A percentile compares a stretch with the other conserved stretches of the same genome.
Evolutionary conservation across 1,284 basidiomycete genomes (phyloP).

Genomic region (Prillingera fragicola): DNA sequence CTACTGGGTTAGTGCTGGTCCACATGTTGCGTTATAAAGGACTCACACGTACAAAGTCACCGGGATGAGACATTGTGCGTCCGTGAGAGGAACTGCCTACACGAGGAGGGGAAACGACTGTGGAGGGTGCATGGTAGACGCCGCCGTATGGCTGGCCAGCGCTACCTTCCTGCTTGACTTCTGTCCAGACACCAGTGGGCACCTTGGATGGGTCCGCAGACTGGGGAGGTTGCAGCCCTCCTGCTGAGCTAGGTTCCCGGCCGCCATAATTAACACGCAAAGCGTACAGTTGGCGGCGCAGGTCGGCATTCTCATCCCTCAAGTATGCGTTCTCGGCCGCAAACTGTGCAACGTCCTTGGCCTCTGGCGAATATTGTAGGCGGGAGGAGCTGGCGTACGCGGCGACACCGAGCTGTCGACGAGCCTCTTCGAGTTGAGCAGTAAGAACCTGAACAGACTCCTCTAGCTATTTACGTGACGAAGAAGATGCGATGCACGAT

Average conservation of each 20-base stretch:
- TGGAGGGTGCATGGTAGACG: slow-evolving; percentile 10
- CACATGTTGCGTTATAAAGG: neutral
- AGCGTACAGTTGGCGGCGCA: slow-evolving; percentile 38
- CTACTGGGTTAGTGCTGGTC: slow-evolving; percentile 4
- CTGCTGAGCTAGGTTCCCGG: slow-evolving; percentile 6
- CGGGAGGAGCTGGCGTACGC: slow-evolving; percentile 19
- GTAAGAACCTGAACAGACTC: slow-evolving; percentile 36
- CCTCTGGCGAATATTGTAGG: slow-evolving; percentile 24
- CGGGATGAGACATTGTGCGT: slow-evolving; percentile 20
- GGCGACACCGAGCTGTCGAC: slow-evolving; percentile 35
- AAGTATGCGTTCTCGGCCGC: slow-evolving; percentile 40
- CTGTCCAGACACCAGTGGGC: slow-evolving; percentile 11
- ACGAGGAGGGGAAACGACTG: slow-evolving; percentile 14
- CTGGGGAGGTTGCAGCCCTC: slow-evolving; percentile 5
- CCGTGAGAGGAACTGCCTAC: slow-evolving; percentile 11
- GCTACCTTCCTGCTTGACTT: slow-evolving; percentile 15
- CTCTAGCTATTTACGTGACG: slow-evolving; percentile 28
- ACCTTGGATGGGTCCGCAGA: slow-evolving; percentile 9
- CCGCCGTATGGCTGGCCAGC: slow-evolving; percentile 9
- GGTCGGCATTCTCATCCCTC: slow-evolving; percentile 40
- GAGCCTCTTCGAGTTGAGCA: slow-evolving; percentile 39
- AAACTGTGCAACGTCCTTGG: slow-evolving; percentile 32
- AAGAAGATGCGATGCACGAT: neutral
- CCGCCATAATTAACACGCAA: slow-evolving; percentile 17
- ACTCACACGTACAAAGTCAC: slow-evolving; percentile 20